Evolutionary conservation across 306 rosid species (phyloP).

Genomic region (Ochetophila trinervis): DNA sequence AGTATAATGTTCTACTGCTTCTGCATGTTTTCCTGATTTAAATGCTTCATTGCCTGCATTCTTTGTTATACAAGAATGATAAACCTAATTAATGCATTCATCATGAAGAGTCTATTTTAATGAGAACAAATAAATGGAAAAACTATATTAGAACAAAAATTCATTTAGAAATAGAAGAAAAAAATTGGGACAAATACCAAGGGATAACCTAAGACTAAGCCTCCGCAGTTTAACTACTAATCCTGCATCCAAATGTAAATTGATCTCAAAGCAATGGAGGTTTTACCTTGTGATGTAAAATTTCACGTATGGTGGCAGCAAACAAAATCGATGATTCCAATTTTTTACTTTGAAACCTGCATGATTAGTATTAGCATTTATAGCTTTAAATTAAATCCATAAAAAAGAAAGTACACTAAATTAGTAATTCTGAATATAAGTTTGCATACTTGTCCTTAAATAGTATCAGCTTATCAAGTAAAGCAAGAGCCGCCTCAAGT

Average conservation of each 20-base stretch:
- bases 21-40: slow-evolving; percentile 55
- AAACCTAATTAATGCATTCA: slow-evolving; percentile 14
- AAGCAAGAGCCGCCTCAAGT: slow-evolving; percentile 73
- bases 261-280: slow-evolving; percentile 9
- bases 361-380: slow-evolving; percentile 30
- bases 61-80: slow-evolving; percentile 44
- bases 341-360: slow-evolving; percentile 43
- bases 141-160: neutral
- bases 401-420: slow-evolving; percentile 21
- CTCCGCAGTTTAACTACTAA: slow-evolving; percentile 7
- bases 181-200: neutral
- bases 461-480: slow-evolving; percentile 63
- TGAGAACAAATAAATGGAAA: neutral
- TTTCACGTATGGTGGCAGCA: slow-evolving; percentile 62
- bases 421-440: slow-evolving; percentile 24
- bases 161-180: neutral
- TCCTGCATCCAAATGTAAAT: slow-evolving; percentile 8
- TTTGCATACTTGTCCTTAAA: slow-evolving; percentile 44
- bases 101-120: slow-evolving; percentile 13
- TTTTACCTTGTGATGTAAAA: slow-evolving; percentile 61
- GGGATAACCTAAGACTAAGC: too few relatives aligned
- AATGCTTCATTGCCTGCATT: slow-evolving; percentile 82
- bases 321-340: slow-evolving; percentile 42
- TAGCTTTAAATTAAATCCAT: slow-evolving; percentile 25
- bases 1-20: slow-evolving; percentile 78